phyloP scores from a whole-genome alignment of 2,329 filamentous ascomycete genomes.

The Diaporthe sp. region DNA sequence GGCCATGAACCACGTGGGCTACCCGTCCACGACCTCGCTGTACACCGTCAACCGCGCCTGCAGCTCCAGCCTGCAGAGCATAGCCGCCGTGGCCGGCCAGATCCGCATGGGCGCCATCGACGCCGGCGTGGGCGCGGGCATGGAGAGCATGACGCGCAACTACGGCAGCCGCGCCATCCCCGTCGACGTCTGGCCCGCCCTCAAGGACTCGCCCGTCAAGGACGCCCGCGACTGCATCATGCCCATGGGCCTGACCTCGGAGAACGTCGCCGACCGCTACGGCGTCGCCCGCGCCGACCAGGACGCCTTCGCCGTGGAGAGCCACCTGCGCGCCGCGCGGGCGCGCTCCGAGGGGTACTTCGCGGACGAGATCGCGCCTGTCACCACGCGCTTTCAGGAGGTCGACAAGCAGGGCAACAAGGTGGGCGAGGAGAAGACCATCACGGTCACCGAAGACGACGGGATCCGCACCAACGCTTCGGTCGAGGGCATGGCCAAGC shows the following conservation, averaged over 20 bases:
- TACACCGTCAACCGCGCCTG: constrained; percentile 93
- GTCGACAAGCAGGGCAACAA: constrained; percentile 72
- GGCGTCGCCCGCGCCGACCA: constrained; percentile 81
- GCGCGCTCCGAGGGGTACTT: constrained; percentile 81
- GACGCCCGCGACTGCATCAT: constrained; percentile 90
- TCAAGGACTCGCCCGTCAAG: constrained; percentile 73
- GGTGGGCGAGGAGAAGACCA: constrained; percentile 67
- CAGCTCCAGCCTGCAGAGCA: constrained; percentile 81
- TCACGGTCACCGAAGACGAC: constrained; percentile 84
- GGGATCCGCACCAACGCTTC: constrained; percentile 80
- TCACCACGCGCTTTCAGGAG: constrained; percentile 77
- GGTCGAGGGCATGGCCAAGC: constrained; percentile 77
- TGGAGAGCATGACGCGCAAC: constrained; percentile 97
- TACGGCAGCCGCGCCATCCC: constrained; percentile 90
- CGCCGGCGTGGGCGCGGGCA: constrained; percentile 85
- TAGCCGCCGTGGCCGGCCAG: constrained; percentile 79
- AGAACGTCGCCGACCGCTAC: constrained; percentile 88
- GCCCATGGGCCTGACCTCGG: constrained; percentile 91
- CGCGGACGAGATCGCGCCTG: constrained; percentile 83
- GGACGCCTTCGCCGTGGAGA: constrained; percentile 83
- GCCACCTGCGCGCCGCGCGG: constrained; percentile 78
- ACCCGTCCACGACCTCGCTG: constrained; percentile 78
- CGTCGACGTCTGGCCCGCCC: constrained; percentile 80
- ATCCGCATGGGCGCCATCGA: constrained; percentile 82
- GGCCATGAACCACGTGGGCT: constrained; percentile 88